Conservation (phyloP, 2,329 filamentous ascomycete genomes). For the Penicillium sp. region DNA sequence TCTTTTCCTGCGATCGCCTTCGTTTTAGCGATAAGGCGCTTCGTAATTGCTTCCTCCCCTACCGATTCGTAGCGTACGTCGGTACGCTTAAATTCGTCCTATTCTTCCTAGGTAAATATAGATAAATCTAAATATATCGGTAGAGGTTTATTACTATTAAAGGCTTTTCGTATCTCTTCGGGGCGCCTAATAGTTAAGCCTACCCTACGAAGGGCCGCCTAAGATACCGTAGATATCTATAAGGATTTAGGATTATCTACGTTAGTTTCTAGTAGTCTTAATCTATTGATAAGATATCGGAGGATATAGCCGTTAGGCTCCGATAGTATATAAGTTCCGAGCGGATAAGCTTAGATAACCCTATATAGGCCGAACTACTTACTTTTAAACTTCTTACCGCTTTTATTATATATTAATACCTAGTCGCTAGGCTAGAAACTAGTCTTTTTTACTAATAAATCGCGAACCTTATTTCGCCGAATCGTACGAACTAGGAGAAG, state of each 20-base stretch:
- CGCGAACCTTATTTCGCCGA: background rate
- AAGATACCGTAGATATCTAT: too few species aligned
- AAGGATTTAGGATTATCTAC: background rate
- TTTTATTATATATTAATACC: slow-evolving; percentile 1
- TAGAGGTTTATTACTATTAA: too few species aligned
- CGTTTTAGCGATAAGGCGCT: too few species aligned
- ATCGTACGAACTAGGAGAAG: background rate
- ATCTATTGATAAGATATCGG: background rate
- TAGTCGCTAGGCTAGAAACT: slow-evolving; percentile 1
- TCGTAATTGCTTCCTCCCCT: too few species aligned
- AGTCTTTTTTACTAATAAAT: slow-evolving; percentile 3
- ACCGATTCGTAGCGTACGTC: too few species aligned
- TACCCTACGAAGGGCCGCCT: too few species aligned
- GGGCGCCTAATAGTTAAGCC: too few species aligned
- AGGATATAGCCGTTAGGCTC: background rate
- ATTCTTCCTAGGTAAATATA: too few species aligned
- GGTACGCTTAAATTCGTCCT: too few species aligned
- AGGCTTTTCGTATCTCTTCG: too few species aligned
- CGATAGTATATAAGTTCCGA: slow-evolving; percentile 5
- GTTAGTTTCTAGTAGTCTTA: background rate
- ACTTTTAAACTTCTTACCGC: slow-evolving; percentile 8
- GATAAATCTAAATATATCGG: too few species aligned
- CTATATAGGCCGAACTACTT: slow-evolving; percentile 10
- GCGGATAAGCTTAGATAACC: background rate
- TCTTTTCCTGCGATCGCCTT: too few species aligned